These are phyloP conservation scores for Pugionium dolabratum DNA, from an alignment of 345 rosid species.

Conservation along the genomic window DNA sequence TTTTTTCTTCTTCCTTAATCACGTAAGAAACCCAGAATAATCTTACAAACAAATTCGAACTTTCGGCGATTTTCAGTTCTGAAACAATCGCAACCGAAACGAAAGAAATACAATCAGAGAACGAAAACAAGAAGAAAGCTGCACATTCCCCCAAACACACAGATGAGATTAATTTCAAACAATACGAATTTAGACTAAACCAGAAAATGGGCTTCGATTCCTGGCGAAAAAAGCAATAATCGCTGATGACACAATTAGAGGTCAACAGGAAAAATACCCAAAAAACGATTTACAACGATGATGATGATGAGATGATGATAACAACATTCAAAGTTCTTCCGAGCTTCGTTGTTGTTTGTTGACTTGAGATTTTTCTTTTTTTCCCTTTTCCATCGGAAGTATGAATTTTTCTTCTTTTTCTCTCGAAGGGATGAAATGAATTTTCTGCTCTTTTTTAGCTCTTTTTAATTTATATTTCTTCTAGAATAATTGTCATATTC, in stretches of 20 bases:
- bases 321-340: conserved; percentile 35
- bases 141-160: conserved; percentile 16
- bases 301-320: conserved; percentile 22
- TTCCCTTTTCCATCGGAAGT: conserved; percentile 29
- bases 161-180: neutral
- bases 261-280: conserved; percentile 32
- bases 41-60: conserved; percentile 21
- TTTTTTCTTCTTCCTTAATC: too few relatives aligned
- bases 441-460: neutral
- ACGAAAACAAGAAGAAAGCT: conserved; percentile 9
- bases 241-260: conserved; percentile 22
- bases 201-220: too few relatives aligned
- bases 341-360: conserved; percentile 58
- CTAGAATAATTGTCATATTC: conserved; percentile 6
- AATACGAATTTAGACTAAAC: neutral
- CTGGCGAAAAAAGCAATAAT: neutral
- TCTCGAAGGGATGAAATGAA: too few relatives aligned
- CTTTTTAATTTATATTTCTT: neutral
- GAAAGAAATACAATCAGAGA: conserved; percentile 34
- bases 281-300: conserved; percentile 21
- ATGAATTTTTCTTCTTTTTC: conserved; percentile 19
- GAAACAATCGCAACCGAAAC: conserved; percentile 2
- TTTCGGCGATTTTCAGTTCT: conserved; percentile 29
- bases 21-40: neutral
- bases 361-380: conserved; percentile 43